Base-by-base conservation (phyloP, 176 grass and related monocot species). In the Hsuehochloa calcarea region DNA sequence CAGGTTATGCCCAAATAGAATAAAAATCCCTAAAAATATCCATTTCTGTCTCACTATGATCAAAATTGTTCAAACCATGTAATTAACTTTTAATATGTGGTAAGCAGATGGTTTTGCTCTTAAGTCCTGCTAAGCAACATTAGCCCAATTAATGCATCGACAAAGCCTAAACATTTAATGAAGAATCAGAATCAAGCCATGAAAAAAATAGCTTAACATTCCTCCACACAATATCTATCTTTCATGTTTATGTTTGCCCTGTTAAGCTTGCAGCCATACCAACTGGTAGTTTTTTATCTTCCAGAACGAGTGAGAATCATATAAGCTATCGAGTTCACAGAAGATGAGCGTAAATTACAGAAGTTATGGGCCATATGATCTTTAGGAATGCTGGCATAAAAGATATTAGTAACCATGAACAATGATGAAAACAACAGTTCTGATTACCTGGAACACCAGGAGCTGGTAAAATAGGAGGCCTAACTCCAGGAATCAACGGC, bases 381-480 rank as follows among this genome's bases (percentile, higher is more conserved):
- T 49, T 52, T 67, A 59, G 1, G 1, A 41, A 41, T 78, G 47
- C 1, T 62, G 35, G 45, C 9, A 71, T 35, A 56, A 83, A 68
- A 13, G 25, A 54, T 50, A 60, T 27, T 59, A 13, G 27, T n/a
- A 72, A 85, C 71, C 14, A 81, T 70, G 52, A 88, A 70, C 3
- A 49, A 58, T 16, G 19, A 72, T 10, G 8, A 75, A 74, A 80
- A n/a, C 19, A 76, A 20, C 2, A 64, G 14, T 46, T 60, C 2
- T 45, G 60, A 65, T 82, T 88, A 92, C 93, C 92, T 90, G 76
- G 88, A 81, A 67, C 5, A 73, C 85, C 93, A 80, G 88, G 93
- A 63, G 70, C 85, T 47, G 78, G 88, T 59, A 95, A 88, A 79
- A 95, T 55, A 37, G 93, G 93, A 39, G 93, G 90, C 47, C 90